A percentile compares a stretch with the other conserved stretches of the same genome.
Evolutionary conservation across 768 basidiomycete species (phyloP).

Genomic region (Amanita subjunquillea): DNA sequence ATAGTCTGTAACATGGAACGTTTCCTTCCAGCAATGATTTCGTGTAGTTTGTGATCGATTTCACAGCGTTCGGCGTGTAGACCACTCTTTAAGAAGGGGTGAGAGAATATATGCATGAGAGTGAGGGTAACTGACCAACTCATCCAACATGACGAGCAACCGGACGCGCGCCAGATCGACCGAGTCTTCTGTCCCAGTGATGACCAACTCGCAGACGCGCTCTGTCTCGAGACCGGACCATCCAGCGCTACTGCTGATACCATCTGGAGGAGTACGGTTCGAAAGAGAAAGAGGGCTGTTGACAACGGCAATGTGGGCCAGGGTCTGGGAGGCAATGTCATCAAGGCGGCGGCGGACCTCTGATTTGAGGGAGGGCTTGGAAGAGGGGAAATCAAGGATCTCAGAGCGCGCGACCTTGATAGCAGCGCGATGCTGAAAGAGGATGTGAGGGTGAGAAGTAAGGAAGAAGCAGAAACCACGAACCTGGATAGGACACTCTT

Average conservation of each 20-base stretch:
- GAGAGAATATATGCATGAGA: constrained; percentile 1
- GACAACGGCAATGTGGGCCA: constrained; percentile 89
- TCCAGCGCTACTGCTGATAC: constrained; percentile 65
- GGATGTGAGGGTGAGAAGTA: constrained; percentile 6
- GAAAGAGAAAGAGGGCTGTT: constrained; percentile 73
- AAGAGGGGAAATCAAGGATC: constrained; percentile 78
- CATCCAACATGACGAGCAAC: constrained; percentile 88
- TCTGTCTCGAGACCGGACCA: constrained; percentile 93
- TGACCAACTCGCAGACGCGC: constrained; percentile 84
- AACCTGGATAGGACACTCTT: constrained; percentile 85
- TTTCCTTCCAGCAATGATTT: constrained; percentile 85
- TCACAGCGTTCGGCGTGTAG: constrained; percentile 86
- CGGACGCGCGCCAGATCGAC: constrained; percentile 89
- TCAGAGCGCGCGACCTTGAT: constrained; percentile 91
- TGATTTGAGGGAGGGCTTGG: constrained; percentile 70
- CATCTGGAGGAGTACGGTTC: constrained; percentile 67
- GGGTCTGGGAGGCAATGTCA: constrained; percentile 88
- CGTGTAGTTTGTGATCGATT: constrained; percentile 90
- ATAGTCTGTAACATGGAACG: constrained; percentile 81
- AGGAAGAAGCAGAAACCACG: constrained; percentile 9
- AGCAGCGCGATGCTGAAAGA: constrained; percentile 60
- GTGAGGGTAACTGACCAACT: constrained; percentile 54
- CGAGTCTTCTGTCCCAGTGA: constrained; percentile 81
- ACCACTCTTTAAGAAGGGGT: constrained; percentile 52
- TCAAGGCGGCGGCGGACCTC: constrained; percentile 82